Evolutionary conservation across 305 asterid species (phyloP), one percentile per base, ranked within the genome.

Genomic region (Nicotiana rustica): DNA sequence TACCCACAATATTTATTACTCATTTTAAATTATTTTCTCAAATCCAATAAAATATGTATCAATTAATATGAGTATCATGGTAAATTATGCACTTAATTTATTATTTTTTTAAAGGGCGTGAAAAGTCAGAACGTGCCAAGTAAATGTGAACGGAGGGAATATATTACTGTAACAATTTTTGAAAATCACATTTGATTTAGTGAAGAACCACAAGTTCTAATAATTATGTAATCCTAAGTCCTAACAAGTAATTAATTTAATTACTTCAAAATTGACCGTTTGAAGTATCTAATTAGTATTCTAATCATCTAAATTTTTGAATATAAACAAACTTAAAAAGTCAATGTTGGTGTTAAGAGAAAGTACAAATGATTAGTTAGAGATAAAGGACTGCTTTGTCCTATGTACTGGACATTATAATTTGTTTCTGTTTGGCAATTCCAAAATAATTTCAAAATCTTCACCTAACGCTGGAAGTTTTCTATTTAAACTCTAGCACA

Each of bases 381-480:
- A 49, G 76, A 10, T 21, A 21, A 79, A 82, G 86, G 75, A 80
- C 81, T 67, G 82, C 49, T 78, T 86, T 82, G 89, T 86, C 84
- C 65, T 79, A 62, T 77, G 15, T 52, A 29, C 25, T 77, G 86
- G 82, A 82, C 59, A 56, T 64, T 57, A 31, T 65, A 66, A 73
- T 77, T 57, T 80, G 79, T 83, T 66, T 21, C 18, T 44, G 4
- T 36, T 33, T 57, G 80, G 36, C 14, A 21, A 62, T 80, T 59
- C n/a, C 77, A 65, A 62, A 79, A 64, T 70, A 75, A 36, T 38
- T 14, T 19, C 59, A 79, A 25, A 79, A 62, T 36, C 77, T 81
- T 75, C 77, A 78, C 87, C 89, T 86, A 84, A 56, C 29, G 36
- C 76, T 86, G 89, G 85, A 78, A 57, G 36, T 14, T 73, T 77